A percentile compares a stretch with the other conserved stretches of the same genome.
These are phyloP conservation scores for Salvia miltiorrhiza DNA, from an alignment of 257 asterid species.

Conservation along the genomic window DNA sequence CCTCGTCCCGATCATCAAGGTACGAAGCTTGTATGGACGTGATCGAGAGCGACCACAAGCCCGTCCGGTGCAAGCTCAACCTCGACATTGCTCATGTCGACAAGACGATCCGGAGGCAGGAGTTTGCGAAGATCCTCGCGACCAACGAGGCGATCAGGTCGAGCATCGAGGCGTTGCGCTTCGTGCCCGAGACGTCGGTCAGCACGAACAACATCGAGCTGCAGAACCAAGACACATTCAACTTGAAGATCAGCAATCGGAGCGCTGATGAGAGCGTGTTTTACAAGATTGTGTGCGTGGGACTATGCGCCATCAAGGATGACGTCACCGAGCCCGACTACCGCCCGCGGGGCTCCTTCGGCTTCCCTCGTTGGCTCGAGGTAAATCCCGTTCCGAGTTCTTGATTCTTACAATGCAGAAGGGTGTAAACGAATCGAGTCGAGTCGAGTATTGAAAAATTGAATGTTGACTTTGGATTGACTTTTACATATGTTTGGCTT, in stretches of 20 bases:
- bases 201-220: conserved; percentile 49
- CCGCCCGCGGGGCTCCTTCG: conserved; percentile 62
- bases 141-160: conserved; percentile 45
- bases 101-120: conserved; percentile 68
- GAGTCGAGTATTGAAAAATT: background rate
- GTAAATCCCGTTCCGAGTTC: conserved; percentile 31
- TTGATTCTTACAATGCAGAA: background rate
- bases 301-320: conserved; percentile 55
- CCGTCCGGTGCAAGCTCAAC: conserved; percentile 78
- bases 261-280: conserved; percentile 55
- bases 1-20: conserved; percentile 27
- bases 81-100: conserved; percentile 69
- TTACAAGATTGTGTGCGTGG: conserved; percentile 60
- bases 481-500: no score
- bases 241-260: conserved; percentile 59
- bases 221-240: conserved; percentile 68
- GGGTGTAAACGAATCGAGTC: background rate
- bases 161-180: conserved; percentile 46
- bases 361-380: conserved; percentile 95
- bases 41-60: conserved; percentile 88
- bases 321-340: conserved; percentile 40
- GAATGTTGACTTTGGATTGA: no score
- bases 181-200: conserved; percentile 58
- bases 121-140: conserved; percentile 58
- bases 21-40: conserved; percentile 93